Evolutionary conservation across 176 grass and related monocot species (phyloP).

Genomic region (Oropetium thomaeum): DNA sequence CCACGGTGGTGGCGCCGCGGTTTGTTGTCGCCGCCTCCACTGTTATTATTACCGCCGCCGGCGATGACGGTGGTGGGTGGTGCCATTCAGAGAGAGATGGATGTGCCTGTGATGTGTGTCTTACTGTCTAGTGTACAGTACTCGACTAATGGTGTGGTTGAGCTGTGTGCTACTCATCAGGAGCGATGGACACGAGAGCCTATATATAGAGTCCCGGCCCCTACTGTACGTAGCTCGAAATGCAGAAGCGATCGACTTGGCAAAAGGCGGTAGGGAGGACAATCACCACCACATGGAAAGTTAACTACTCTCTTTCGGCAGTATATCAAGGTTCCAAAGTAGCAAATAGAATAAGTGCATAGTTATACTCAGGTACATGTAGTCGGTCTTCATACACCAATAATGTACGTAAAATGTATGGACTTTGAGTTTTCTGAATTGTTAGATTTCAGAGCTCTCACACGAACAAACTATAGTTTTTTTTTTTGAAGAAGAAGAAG

Average conservation of each 20-base stretch:
- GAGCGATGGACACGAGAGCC: background rate
- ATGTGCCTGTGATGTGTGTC: no score
- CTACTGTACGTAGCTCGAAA: no score
- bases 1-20: background rate
- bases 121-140: background rate
- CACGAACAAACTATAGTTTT: background rate
- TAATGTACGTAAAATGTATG: no score
- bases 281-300: slow-evolving; percentile 24
- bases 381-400: background rate
- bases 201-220: slow-evolving; percentile 6
- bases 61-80: background rate
- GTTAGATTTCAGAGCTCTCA: background rate
- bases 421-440: background rate
- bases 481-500: no score
- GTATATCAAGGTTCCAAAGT: slow-evolving; percentile 12
- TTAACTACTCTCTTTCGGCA: slow-evolving; percentile 32
- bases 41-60: background rate
- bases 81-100: slow-evolving; percentile 11
- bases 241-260: background rate
- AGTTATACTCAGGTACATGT: no score
- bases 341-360: background rate
- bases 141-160: background rate
- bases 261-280: background rate
- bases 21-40: background rate
- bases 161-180: background rate